phyloP scores from a whole-genome alignment of 306 rosid genomes.

The Casuarina equisetifolia region DNA sequence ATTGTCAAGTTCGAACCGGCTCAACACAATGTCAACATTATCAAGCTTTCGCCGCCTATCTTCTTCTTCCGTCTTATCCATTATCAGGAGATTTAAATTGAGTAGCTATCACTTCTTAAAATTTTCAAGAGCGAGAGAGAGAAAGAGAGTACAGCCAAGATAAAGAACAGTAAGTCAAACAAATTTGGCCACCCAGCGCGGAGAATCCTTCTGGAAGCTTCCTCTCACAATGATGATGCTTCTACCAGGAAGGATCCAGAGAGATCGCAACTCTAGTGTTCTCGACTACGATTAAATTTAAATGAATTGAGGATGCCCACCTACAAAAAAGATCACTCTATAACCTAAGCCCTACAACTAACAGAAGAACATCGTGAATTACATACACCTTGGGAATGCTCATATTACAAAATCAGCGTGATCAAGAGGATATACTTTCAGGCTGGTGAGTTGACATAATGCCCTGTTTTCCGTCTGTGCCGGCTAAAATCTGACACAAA shows the following conservation, averaged over 20 bases:
- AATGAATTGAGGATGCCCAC: constrained; percentile 37
- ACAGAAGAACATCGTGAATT: constrained; percentile 33
- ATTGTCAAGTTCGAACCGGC: too few relatives aligned
- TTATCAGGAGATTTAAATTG: too few relatives aligned
- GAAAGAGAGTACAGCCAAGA: too few relatives aligned
- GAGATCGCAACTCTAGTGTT: constrained; percentile 31
- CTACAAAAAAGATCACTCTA: constrained; percentile 43
- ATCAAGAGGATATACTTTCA: constrained; percentile 31
- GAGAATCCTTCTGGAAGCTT: constrained; percentile 31
- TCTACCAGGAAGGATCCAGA: constrained; percentile 25
- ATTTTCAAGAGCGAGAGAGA: background rate
- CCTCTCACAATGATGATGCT: constrained; percentile 25
- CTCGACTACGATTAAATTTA: constrained; percentile 33
- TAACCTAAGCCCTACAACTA: constrained; percentile 52
- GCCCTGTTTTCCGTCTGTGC: constrained; percentile 93
- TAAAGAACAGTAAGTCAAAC: background rate
- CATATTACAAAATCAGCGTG: constrained; percentile 29
- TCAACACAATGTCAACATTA: too few relatives aligned
- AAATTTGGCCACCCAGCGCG: constrained; percentile 29
- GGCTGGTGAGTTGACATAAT: constrained; percentile 52
- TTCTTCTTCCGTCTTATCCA: background rate
- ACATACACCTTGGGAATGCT: constrained; percentile 27
- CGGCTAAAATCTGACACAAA: constrained; percentile 92
- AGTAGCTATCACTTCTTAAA: too few relatives aligned
- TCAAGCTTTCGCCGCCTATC: too few relatives aligned